A percentile compares a stretch with the other conserved stretches of the same genome.
Evolutionary conservation across 768 basidiomycete species (phyloP).

Genomic region (Harrya chromipes): DNA sequence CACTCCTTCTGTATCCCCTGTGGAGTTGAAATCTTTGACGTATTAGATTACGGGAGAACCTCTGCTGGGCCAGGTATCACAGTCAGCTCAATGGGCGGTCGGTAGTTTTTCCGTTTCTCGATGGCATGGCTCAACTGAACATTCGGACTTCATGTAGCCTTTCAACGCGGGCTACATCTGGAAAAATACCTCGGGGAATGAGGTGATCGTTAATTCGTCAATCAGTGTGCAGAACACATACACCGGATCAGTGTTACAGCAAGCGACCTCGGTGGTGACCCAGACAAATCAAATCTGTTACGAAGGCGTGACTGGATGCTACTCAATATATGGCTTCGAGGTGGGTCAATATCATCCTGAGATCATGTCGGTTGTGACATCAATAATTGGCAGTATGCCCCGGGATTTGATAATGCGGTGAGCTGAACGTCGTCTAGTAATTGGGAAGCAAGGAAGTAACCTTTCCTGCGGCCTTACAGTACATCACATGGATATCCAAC

Average conservation of each 20-base stretch:
- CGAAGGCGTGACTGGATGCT: slow-evolving; percentile 57
- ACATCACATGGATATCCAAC: slow-evolving; percentile 82
- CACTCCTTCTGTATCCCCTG: slow-evolving; percentile 12
- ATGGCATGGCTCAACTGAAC: neutral
- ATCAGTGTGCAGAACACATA: slow-evolving; percentile 59
- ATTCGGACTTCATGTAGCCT: slow-evolving; percentile 43
- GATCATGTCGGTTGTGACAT: neutral
- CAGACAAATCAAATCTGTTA: slow-evolving; percentile 70
- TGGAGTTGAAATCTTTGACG: slow-evolving; percentile 13
- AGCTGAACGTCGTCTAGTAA: slow-evolving; percentile 19
- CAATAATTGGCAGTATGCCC: slow-evolving; percentile 24
- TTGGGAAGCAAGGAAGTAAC: neutral
- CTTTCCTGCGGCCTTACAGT: slow-evolving; percentile 38
- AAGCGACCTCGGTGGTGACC: slow-evolving; percentile 74
- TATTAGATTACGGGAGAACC: slow-evolving; percentile 45
- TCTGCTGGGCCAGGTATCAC: slow-evolving; percentile 64
- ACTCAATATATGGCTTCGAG: slow-evolving; percentile 79
- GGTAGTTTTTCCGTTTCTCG: slow-evolving; percentile 28
- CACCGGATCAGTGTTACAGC: slow-evolving; percentile 67
- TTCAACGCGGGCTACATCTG: slow-evolving; percentile 73
- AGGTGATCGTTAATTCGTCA: slow-evolving; percentile 54
- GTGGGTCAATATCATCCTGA: slow-evolving; percentile 28
- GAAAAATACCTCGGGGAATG: slow-evolving; percentile 58
- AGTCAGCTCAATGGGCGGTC: slow-evolving; percentile 82
- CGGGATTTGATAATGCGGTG: slow-evolving; percentile 66